A percentile compares a stretch with the other conserved stretches of the same genome.
phyloP scores from a whole-genome alignment of 805 yeast species.

The Wickerhamiella nectarea region DNA sequence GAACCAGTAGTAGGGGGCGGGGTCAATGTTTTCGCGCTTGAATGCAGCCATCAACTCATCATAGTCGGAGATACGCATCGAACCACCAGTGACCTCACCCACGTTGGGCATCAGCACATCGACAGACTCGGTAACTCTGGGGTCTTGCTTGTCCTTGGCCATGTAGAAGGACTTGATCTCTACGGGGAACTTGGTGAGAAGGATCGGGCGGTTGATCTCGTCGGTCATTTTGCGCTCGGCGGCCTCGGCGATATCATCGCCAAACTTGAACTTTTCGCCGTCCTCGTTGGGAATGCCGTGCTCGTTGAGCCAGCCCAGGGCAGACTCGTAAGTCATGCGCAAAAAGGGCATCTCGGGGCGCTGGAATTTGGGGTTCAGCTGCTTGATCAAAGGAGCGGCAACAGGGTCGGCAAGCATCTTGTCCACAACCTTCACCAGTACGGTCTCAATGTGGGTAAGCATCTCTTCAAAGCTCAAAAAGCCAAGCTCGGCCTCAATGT shows the following conservation, averaged over 20 bases:
- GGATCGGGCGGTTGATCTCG: constrained; percentile 79
- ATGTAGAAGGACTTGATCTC: constrained; percentile 97
- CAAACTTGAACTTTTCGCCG: constrained; percentile 82
- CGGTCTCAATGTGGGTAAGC: constrained; percentile 68
- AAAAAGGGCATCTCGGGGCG: constrained; percentile 77
- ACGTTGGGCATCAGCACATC: constrained; percentile 98
- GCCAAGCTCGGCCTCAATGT: constrained; percentile 86
- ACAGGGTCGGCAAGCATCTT: constrained; percentile 79
- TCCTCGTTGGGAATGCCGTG: constrained; percentile 91
- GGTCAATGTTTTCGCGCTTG: constrained; percentile 79
- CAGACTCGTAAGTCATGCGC: constrained; percentile 84
- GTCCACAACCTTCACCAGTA: constrained; percentile 55
- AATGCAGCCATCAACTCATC: constrained; percentile 83
- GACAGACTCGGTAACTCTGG: constrained; percentile 92
- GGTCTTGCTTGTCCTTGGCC: constrained; percentile 82
- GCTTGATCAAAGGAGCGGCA: constrained; percentile 78
- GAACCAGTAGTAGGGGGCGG: constrained; percentile 88
- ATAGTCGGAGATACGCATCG: constrained; percentile 82
- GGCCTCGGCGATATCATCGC: constrained; percentile 99
- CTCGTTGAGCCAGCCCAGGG: constrained; percentile 92
- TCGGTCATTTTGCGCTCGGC: constrained; percentile 99
- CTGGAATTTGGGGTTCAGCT: constrained; percentile 81
- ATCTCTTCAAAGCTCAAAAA: constrained; percentile 80
- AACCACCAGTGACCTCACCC: constrained; percentile 98
- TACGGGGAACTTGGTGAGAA: constrained; percentile 88